Conservation (phyloP, 179 eudicot species). For the Actinidia arguta region DNA sequence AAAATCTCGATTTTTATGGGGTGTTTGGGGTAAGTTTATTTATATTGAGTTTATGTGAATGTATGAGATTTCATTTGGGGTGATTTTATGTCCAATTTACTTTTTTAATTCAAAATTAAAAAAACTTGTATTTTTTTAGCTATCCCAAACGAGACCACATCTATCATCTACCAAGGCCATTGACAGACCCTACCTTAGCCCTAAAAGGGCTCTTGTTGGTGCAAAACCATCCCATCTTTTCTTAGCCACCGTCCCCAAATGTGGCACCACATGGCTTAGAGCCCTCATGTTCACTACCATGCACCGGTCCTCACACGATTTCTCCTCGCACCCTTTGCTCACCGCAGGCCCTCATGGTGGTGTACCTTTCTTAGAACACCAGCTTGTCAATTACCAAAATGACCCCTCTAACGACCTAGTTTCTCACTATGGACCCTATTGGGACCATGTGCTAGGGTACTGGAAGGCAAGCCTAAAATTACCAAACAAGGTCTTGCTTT, state of each 20-base stretch:
- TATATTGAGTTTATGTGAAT: no score
- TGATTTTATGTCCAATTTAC: no score
- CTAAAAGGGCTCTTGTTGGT: constrained; percentile 24
- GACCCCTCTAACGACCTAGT: constrained; percentile 8
- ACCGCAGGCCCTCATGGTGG: constrained; percentile 44
- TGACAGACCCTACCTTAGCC: no score
- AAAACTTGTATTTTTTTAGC: no score
- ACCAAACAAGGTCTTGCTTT: constrained; percentile 47
- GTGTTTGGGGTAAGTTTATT: no score
- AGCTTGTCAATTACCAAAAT: constrained; percentile 15
- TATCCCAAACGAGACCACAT: no score
- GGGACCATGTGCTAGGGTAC: constrained; percentile 24
- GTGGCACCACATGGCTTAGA: constrained; percentile 55
- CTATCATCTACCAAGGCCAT: no score
- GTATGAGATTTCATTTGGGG: no score
- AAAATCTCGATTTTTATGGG: no score
- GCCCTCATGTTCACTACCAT: constrained; percentile 38
- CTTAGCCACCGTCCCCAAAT: constrained; percentile 41
- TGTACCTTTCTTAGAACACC: constrained; percentile 49
- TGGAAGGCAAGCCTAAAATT: not conserved
- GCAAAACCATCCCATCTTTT: constrained; percentile 41
- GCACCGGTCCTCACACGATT: constrained; percentile 10
- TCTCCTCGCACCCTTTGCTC: constrained; percentile 42
- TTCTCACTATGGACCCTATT: constrained; percentile 48
- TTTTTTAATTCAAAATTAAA: no score